Conservation (phyloP, 2,329 filamentous ascomycete genomes). For the Zasmidium angulare region DNA sequence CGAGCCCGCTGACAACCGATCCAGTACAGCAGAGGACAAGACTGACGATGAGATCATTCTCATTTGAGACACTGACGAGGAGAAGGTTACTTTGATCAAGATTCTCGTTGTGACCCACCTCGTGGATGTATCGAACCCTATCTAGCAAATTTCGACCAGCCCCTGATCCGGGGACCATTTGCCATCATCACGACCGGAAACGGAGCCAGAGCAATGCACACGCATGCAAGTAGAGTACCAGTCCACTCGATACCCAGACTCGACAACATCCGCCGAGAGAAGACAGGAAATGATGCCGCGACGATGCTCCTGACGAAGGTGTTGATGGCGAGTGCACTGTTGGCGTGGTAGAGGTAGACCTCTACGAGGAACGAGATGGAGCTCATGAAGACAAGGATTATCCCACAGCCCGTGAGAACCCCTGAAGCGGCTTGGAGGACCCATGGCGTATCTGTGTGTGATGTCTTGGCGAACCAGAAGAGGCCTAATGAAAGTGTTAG, state of each 20-base stretch:
- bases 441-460: slow-evolving; percentile 50
- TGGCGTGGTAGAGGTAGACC: slow-evolving; percentile 15
- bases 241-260: slow-evolving; percentile 32
- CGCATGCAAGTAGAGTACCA: slow-evolving; percentile 27
- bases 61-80: no score
- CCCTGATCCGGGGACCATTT: slow-evolving; percentile 19
- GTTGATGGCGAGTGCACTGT: slow-evolving; percentile 18
- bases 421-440: slow-evolving; percentile 56
- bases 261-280: slow-evolving; percentile 32
- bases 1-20: no score
- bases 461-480: slow-evolving; percentile 63
- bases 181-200: slow-evolving; percentile 21
- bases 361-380: slow-evolving; percentile 39
- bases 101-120: no score
- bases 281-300: slow-evolving; percentile 51
- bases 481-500: no score
- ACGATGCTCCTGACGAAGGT: slow-evolving; percentile 50
- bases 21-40: no score
- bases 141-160: slow-evolving; percentile 20
- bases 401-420: slow-evolving; percentile 66
- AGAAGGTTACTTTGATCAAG: no score
- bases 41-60: no score
- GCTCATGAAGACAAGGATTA: slow-evolving; percentile 80
- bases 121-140: no score
- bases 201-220: slow-evolving; percentile 25